Evolutionary conservation across 768 basidiomycete genomes (phyloP).

Genomic region (Lyophyllum shimeji): DNA sequence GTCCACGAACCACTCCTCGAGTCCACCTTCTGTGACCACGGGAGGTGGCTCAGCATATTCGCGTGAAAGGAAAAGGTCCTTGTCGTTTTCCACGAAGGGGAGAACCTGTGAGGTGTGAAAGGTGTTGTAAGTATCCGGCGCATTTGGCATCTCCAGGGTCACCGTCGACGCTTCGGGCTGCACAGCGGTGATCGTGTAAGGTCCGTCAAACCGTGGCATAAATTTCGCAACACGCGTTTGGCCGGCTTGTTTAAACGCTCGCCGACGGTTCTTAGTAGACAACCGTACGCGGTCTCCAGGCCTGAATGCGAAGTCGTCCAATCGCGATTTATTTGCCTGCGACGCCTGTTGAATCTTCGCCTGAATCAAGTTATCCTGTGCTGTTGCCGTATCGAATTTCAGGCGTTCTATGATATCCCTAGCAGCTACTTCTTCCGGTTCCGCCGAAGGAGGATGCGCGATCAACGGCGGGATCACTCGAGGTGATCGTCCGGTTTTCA

Average conservation of each 20-base stretch:
- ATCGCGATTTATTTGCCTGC: conserved; percentile 11
- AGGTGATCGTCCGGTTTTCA: conserved; percentile 1
- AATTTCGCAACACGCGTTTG: conserved; percentile 19
- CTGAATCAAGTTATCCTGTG: conserved; percentile 13
- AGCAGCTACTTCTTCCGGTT: background rate
- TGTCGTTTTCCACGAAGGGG: background rate
- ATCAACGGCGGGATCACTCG: background rate
- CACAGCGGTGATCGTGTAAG: background rate
- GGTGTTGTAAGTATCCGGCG: background rate
- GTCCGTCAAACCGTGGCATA: conserved; percentile 7
- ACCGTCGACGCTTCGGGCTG: background rate
- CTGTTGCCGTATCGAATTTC: background rate
- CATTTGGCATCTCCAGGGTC: background rate
- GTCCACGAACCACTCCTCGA: background rate
- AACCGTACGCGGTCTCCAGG: conserved; percentile 28
- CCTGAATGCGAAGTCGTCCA: background rate
- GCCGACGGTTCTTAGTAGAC: conserved; percentile 20
- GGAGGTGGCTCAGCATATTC: background rate
- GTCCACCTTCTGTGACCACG: background rate
- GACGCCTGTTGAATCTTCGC: conserved; percentile 23
- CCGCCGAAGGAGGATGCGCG: background rate
- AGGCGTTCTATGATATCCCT: conserved; percentile 5
- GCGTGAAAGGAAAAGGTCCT: background rate
- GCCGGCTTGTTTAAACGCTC: conserved; percentile 20
- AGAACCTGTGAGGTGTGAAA: background rate